phyloP scores from a whole-genome alignment of 148 eudicot genomes.

The Nepenthes mirabilis region DNA sequence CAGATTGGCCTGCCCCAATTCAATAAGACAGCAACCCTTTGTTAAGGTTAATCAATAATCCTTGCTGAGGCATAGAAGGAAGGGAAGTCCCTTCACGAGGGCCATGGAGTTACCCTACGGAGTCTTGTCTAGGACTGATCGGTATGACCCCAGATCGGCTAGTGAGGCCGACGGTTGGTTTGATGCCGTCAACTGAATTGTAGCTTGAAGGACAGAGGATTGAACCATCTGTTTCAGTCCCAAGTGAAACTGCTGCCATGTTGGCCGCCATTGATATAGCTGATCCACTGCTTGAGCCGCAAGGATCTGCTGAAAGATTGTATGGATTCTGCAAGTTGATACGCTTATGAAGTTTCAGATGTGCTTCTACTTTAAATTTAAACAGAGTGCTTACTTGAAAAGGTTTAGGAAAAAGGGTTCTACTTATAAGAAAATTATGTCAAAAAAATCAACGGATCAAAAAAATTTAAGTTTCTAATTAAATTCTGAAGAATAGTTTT shows the following conservation, averaged over 20 bases:
- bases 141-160: conserved; percentile 14
- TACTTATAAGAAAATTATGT: background rate
- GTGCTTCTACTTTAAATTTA: too few relatives aligned
- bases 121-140: conserved; percentile 12
- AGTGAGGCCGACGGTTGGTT: conserved; percentile 9
- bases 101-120: conserved; percentile 24
- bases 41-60: background rate
- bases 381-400: background rate
- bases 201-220: conserved; percentile 26
- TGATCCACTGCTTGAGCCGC: conserved; percentile 54
- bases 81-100: background rate
- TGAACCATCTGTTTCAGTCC: conserved; percentile 48
- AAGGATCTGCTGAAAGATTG: conserved; percentile 15
- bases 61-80: background rate
- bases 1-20: conserved; percentile 33
- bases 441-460: too few relatives aligned
- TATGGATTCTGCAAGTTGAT: conserved; percentile 7
- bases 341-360: background rate
- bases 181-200: conserved; percentile 28
- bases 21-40: background rate
- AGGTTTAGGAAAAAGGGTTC: background rate
- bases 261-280: conserved; percentile 62
- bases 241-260: conserved; percentile 37
- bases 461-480: too few relatives aligned
- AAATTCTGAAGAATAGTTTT: too few relatives aligned